These are phyloP conservation scores for Globomyces pollinis-pini DNA, from an alignment of 192 early-diverging fungal genomes.

Conservation along the genomic window DNA sequence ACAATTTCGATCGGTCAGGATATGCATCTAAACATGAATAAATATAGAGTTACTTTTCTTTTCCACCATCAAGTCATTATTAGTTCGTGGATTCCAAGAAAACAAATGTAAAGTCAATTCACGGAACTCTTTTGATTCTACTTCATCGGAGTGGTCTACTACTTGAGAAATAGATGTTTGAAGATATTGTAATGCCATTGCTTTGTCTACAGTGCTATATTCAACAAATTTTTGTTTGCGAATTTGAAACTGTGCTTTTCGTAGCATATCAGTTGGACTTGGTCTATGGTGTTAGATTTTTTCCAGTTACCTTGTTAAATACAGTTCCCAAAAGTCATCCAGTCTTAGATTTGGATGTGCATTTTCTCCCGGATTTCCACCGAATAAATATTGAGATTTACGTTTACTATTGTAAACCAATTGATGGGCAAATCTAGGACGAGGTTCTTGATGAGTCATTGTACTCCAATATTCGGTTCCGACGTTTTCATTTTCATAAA, in stretches of 20 bases:
- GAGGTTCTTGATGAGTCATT: conserved; percentile 55
- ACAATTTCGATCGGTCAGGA: conserved; percentile 52
- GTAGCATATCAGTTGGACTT: conserved; percentile 55
- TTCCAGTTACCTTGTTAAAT: conserved; percentile 51
- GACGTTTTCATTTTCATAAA: conserved; percentile 62
- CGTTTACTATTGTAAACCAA: conserved; percentile 71
- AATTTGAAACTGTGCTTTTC: conserved; percentile 65
- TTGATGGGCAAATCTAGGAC: conserved; percentile 88
- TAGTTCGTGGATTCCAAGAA: conserved; percentile 29
- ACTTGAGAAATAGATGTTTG: conserved; percentile 61
- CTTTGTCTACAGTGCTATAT: conserved; percentile 44
- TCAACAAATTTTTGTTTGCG: conserved; percentile 78
- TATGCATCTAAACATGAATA: conserved; percentile 19
- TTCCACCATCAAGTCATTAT: too few species aligned
- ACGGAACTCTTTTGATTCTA: conserved; percentile 38
- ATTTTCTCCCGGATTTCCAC: conserved; percentile 80
- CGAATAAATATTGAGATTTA: conserved; percentile 82
- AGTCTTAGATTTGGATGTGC: conserved; percentile 53
- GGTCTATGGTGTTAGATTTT: conserved; percentile 43
- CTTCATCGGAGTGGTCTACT: conserved; percentile 53
- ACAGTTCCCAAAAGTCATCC: conserved; percentile 79
- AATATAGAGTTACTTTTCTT: not conserved
- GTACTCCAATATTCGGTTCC: conserved; percentile 41
- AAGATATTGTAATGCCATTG: conserved; percentile 67
- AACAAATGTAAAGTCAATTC: conserved; percentile 40